A percentile compares a stretch with the other conserved stretches of the same genome.
These are phyloP conservation scores for Emmonsiellopsis sp. DNA, from an alignment of 2,329 filamentous ascomycete genomes.

Conservation along the genomic window DNA sequence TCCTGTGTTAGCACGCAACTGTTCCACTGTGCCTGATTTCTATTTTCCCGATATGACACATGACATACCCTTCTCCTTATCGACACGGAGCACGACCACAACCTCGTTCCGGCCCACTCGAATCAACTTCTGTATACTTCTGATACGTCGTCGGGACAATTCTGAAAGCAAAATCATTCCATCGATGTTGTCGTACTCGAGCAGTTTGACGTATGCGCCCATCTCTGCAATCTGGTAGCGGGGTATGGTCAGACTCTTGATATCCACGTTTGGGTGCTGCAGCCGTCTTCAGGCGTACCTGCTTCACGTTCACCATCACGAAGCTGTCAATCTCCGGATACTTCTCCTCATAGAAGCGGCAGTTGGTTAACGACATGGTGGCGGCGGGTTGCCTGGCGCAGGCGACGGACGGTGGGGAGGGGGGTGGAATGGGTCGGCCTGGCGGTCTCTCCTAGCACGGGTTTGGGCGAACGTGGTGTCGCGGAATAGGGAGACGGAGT, in stretches of 20 bases:
- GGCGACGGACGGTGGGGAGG: not conserved
- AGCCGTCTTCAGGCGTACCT: constrained; percentile 45
- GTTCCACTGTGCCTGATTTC: not conserved
- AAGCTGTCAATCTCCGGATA: constrained; percentile 98
- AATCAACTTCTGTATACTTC: constrained; percentile 98
- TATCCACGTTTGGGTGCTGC: not conserved
- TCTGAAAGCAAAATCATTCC: constrained; percentile 99
- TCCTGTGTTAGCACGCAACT: not conserved
- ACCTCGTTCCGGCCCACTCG: constrained; percentile 97
- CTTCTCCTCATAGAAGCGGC: constrained; percentile 96
- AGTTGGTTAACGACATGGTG: constrained; percentile 92
- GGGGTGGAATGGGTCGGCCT: not conserved
- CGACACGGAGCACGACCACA: constrained; percentile 94
- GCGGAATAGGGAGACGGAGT: no score
- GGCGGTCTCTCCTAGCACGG: constrained; percentile 5
- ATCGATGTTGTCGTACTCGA: constrained; percentile 99
- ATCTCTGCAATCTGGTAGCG: constrained; percentile 81
- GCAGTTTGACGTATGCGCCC: constrained; percentile 98
- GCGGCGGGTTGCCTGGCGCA: constrained; percentile 27
- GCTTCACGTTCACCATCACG: constrained; percentile 99
- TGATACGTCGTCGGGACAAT: constrained; percentile 93
- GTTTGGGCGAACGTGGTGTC: no score
- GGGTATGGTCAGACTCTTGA: not conserved
- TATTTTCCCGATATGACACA: not conserved
- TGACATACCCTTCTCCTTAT: constrained; percentile 86